These are phyloP conservation scores for Crepidotus variabilis DNA, from an alignment of 768 basidiomycete genomes.

Conservation along the genomic window DNA sequence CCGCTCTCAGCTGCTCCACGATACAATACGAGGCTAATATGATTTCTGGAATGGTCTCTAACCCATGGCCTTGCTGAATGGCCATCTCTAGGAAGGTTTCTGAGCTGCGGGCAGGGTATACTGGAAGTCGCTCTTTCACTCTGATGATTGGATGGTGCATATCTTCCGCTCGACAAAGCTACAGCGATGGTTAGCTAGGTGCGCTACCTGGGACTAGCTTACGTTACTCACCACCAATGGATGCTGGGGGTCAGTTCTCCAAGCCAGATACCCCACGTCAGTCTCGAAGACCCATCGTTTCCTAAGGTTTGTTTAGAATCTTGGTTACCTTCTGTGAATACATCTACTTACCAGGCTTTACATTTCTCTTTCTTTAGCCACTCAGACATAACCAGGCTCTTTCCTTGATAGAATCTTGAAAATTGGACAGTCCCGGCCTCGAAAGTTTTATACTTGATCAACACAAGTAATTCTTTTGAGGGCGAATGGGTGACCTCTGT, in stretches of 20 bases:
- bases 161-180: background rate
- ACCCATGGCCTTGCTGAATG: background rate
- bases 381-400: background rate
- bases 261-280: no score
- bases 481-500: background rate
- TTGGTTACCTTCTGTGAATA: no score
- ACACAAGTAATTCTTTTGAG: background rate
- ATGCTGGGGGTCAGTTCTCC: no score
- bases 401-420: background rate
- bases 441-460: background rate
- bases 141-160: background rate
- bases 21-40: background rate
- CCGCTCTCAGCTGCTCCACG: background rate
- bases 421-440: background rate
- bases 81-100: background rate
- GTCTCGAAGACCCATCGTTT: no score
- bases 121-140: background rate
- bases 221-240: no score
- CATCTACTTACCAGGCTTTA: background rate
- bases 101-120: no score
- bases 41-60: background rate
- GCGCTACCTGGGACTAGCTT: no score
- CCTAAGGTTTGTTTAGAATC: no score
- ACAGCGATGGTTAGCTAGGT: no score
- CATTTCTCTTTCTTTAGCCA: background rate